A percentile compares a stretch with the other conserved stretches of the same genome.
Evolutionary conservation across 768 basidiomycete species (phyloP).

Genomic region (Leccinum longicurvipes): DNA sequence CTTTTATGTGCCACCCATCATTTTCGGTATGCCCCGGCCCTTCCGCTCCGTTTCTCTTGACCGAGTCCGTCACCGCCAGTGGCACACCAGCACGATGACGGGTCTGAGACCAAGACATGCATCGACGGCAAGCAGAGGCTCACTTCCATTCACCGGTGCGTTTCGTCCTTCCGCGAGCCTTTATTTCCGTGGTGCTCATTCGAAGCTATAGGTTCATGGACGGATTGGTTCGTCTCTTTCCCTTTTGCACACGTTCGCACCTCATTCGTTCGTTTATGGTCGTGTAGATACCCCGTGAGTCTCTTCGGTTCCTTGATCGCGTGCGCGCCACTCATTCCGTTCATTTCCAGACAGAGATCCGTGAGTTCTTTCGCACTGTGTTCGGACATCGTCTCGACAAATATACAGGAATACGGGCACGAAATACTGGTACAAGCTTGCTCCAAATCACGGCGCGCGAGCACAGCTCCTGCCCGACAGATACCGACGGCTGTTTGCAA

Average conservation of each 20-base stretch:
- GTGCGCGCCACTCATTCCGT: background rate
- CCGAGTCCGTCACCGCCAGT: slow-evolving; percentile 32
- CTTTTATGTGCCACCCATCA: slow-evolving; percentile 74
- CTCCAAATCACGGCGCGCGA: slow-evolving; percentile 7
- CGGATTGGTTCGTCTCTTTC: slow-evolving; percentile 51
- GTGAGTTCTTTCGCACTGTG: slow-evolving; percentile 33
- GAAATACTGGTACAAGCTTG: slow-evolving; percentile 50
- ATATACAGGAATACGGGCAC: slow-evolving; percentile 28
- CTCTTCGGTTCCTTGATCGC: background rate
- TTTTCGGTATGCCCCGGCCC: slow-evolving; percentile 52
- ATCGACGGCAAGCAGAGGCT: slow-evolving; percentile 82
- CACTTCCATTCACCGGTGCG: slow-evolving; percentile 68
- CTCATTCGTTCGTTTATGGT: slow-evolving; percentile 3
- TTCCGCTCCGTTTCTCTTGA: background rate
- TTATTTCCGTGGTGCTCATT: background rate
- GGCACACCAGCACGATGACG: slow-evolving; percentile 54
- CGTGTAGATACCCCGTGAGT: slow-evolving; percentile 55
- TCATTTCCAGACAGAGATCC: slow-evolving; percentile 38
- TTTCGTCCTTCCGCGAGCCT: background rate
- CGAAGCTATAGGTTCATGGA: slow-evolving; percentile 53
- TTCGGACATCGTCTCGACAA: too few relatives aligned
- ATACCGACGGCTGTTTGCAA: slow-evolving; percentile 57
- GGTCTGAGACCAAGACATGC: slow-evolving; percentile 61
- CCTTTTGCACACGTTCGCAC: background rate
- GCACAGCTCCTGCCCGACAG: slow-evolving; percentile 48